Evolutionary conservation across 2,329 filamentous ascomycete species (phyloP).

Genomic region (Ustilaginoidea virens): DNA sequence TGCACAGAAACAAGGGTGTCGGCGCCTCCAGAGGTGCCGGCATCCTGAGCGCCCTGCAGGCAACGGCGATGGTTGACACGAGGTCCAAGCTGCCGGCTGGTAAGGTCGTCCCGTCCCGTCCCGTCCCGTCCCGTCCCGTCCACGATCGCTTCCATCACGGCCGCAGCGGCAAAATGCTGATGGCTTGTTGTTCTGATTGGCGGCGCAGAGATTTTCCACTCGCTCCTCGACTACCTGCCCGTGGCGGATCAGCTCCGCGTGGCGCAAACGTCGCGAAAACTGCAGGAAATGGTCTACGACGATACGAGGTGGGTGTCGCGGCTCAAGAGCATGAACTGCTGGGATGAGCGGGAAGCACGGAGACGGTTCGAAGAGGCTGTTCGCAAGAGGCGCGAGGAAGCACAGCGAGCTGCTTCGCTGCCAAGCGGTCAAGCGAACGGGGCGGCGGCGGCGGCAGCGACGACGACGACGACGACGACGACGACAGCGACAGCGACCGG

Average conservation of each 20-base stretch:
- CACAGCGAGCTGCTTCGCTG: conserved; percentile 11
- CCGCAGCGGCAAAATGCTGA: background rate
- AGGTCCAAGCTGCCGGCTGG: conserved; percentile 73
- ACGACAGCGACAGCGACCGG: conserved; percentile 6
- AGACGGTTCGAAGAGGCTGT: conserved; percentile 62
- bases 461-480: conserved; percentile 8
- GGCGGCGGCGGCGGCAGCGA: conserved; percentile 6
- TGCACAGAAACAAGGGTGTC: conserved; percentile 29
- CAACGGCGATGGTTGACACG: conserved; percentile 63
- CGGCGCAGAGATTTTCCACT: conserved; percentile 61
- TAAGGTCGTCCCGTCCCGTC: conserved; percentile 23
- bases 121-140: no score
- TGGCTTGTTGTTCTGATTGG: background rate
- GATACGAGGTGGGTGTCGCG: conserved; percentile 88
- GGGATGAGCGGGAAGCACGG: conserved; percentile 80
- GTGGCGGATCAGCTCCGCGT: conserved; percentile 74
- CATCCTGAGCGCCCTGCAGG: conserved; percentile 64
- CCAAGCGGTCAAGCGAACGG: conserved; percentile 7
- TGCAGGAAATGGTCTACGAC: conserved; percentile 98
- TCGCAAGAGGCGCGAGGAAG: conserved; percentile 42
- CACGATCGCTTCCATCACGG: no score
- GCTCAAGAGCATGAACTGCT: conserved; percentile 74
- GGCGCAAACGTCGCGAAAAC: conserved; percentile 67
- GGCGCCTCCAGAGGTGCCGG: conserved; percentile 25
- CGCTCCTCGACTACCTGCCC: conserved; percentile 79